Percentiles rank a stretch among this genome's conserved stretches.
Conservation (phyloP, 371 early-diverging fungal species). For the Lichtheimia ornata region DNA sequence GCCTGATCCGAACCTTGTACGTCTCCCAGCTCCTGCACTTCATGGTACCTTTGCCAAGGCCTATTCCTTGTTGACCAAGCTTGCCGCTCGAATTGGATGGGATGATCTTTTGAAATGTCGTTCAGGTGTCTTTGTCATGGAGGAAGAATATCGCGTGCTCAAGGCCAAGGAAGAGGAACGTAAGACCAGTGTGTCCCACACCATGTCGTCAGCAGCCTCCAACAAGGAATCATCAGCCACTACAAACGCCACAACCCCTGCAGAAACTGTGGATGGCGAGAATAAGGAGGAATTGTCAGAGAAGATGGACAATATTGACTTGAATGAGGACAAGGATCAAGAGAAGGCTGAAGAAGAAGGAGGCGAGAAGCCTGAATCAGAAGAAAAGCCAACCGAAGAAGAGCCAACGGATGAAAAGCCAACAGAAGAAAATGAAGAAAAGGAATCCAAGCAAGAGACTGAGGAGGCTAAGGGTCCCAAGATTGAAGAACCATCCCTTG, state of each 20-base stretch:
- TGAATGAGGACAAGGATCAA: constrained; percentile 23
- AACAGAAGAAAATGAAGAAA: no score
- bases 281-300: constrained; percentile 21
- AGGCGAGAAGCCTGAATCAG: no score
- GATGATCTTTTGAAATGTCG: constrained; percentile 88
- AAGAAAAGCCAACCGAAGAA: no score
- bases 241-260: constrained; percentile 14
- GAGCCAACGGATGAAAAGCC: no score
- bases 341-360: not conserved
- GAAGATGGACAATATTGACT: constrained; percentile 36
- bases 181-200: constrained; percentile 30
- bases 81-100: constrained; percentile 90
- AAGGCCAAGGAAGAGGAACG: constrained; percentile 66
- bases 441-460: not conserved
- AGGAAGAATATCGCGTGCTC: constrained; percentile 90
- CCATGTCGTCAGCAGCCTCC: constrained; percentile 2
- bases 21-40: constrained; percentile 86
- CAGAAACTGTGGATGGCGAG: constrained; percentile 16
- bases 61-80: constrained; percentile 76
- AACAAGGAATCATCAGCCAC: not conserved
- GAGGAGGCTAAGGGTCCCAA: constrained; percentile 9
- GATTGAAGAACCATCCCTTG: constrained; percentile 31
- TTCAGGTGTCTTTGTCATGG: constrained; percentile 94
- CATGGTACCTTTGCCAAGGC: constrained; percentile 92
- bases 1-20: constrained; percentile 65